Conservation (phyloP, 2,329 filamentous ascomycete genomes). For the Diaporthe caulivora region DNA sequence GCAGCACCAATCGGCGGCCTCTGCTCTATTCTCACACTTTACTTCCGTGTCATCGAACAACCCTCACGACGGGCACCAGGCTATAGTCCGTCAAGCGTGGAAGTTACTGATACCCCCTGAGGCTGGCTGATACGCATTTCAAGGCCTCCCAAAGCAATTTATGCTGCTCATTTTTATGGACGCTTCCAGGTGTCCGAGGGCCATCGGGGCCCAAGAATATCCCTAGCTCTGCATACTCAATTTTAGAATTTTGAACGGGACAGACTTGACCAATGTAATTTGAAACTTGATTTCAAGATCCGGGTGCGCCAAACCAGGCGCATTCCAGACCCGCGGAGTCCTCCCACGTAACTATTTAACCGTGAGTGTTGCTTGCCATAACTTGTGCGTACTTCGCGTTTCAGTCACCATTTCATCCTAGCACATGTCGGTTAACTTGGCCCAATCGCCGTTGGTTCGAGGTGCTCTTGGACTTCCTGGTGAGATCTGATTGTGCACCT, state of each 20-base stretch:
- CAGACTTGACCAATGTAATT: background rate
- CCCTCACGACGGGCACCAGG: too few relatives aligned
- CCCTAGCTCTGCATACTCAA: background rate
- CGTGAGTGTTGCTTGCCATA: background rate
- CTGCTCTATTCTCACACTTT: too few relatives aligned
- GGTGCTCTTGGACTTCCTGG: background rate
- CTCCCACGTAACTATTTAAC: background rate
- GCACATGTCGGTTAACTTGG: background rate
- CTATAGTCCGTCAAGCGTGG: too few relatives aligned
- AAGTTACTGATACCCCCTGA: too few relatives aligned
- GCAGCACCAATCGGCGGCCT: too few relatives aligned
- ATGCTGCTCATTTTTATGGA: background rate
- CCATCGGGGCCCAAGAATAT: too few relatives aligned
- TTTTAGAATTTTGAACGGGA: background rate
- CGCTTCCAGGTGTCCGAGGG: background rate
- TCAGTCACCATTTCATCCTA: background rate
- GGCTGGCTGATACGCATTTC: too few relatives aligned
- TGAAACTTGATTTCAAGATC: background rate
- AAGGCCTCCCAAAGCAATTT: background rate
- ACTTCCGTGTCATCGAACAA: too few relatives aligned
- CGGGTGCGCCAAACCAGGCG: background rate
- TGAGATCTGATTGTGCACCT: background rate
- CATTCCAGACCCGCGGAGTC: background rate
- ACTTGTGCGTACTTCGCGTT: background rate
- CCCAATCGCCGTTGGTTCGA: background rate